These are phyloP conservation scores for Mycena floridula DNA, from an alignment of 768 basidiomycete genomes.

Conservation along the genomic window DNA sequence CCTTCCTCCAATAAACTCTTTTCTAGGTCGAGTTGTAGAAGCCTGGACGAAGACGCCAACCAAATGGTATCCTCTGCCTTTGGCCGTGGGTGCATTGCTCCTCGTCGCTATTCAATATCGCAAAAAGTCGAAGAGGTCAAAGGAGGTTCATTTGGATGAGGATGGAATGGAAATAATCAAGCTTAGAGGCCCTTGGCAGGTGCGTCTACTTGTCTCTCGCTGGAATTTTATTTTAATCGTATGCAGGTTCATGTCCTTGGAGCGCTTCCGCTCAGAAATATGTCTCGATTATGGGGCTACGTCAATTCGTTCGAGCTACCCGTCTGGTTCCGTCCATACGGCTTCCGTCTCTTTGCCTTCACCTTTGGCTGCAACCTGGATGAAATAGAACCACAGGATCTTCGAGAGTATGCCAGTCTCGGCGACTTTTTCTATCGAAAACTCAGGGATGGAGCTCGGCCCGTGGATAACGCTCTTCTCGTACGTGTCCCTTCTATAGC, in stretches of 20 bases:
- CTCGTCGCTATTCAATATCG: slow-evolving; percentile 75
- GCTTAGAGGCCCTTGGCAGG: slow-evolving; percentile 92
- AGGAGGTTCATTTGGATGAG: slow-evolving; percentile 73
- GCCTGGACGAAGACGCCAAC: slow-evolving; percentile 87
- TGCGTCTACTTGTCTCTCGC: slow-evolving; percentile 26
- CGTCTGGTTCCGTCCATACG: slow-evolving; percentile 90
- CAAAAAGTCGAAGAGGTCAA: slow-evolving; percentile 44
- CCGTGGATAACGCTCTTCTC: slow-evolving; percentile 69
- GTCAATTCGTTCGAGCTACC: slow-evolving; percentile 91
- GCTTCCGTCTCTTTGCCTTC: slow-evolving; percentile 78
- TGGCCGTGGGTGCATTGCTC: slow-evolving; percentile 86
- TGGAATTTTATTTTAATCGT: neutral
- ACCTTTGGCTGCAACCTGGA: slow-evolving; percentile 94
- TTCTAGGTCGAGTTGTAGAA: slow-evolving; percentile 54
- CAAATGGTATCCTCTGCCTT: slow-evolving; percentile 91
- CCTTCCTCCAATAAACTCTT: slow-evolving; percentile 5
- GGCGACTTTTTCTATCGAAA: slow-evolving; percentile 94
- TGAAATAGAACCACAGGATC: slow-evolving; percentile 77
- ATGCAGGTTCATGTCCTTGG: slow-evolving; percentile 90
- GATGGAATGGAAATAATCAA: slow-evolving; percentile 77
- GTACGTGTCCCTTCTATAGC: slow-evolving; percentile 32
- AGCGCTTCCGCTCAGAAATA: slow-evolving; percentile 87
- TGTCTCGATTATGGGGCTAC: slow-evolving; percentile 97
- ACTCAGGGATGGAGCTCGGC: slow-evolving; percentile 75
- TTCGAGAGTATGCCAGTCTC: slow-evolving; percentile 76